These are phyloP conservation scores for Mycena maculata DNA, from an alignment of 768 basidiomycete genomes.

Conservation along the genomic window DNA sequence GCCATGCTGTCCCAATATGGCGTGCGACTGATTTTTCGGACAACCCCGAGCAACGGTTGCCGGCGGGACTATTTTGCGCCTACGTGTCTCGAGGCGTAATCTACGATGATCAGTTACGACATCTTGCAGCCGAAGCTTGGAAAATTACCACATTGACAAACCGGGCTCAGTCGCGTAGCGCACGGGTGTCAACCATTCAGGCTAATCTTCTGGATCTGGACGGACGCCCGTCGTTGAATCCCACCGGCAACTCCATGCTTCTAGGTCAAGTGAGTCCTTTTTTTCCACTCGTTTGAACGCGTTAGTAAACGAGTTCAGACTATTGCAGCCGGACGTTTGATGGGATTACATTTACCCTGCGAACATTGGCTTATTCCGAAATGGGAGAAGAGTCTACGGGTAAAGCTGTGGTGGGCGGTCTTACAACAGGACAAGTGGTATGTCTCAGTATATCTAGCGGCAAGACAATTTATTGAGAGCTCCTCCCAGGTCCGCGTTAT, in stretches of 20 bases:
- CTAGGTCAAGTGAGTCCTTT: slow-evolving; percentile 29
- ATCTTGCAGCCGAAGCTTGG: slow-evolving; percentile 31
- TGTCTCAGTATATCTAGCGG: background rate
- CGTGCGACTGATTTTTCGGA: slow-evolving; percentile 30
- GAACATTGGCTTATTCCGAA: slow-evolving; percentile 31
- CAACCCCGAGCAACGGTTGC: slow-evolving; percentile 32
- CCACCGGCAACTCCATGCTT: slow-evolving; percentile 35
- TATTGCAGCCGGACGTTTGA: slow-evolving; percentile 34
- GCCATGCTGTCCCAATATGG: slow-evolving; percentile 33
- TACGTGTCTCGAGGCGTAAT: slow-evolving; percentile 34
- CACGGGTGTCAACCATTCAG: slow-evolving; percentile 34
- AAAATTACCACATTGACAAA: slow-evolving; percentile 35
- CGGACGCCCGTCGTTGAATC: slow-evolving; percentile 35
- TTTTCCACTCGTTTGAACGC: background rate
- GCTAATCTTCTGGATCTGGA: slow-evolving; percentile 36
- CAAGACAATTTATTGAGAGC: background rate
- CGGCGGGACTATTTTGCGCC: slow-evolving; percentile 33
- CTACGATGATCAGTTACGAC: slow-evolving; percentile 35
- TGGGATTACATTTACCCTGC: slow-evolving; percentile 34
- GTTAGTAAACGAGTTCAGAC: slow-evolving; percentile 14
- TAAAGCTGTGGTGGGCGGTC: slow-evolving; percentile 36
- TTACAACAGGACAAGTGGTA: slow-evolving; percentile 36
- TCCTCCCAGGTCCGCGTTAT: slow-evolving; percentile 27
- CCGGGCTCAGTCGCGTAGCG: slow-evolving; percentile 33
- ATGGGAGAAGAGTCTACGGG: slow-evolving; percentile 33